Base-by-base conservation (phyloP, 2,329 filamentous ascomycete species). In the Penicillium concentricum region DNA sequence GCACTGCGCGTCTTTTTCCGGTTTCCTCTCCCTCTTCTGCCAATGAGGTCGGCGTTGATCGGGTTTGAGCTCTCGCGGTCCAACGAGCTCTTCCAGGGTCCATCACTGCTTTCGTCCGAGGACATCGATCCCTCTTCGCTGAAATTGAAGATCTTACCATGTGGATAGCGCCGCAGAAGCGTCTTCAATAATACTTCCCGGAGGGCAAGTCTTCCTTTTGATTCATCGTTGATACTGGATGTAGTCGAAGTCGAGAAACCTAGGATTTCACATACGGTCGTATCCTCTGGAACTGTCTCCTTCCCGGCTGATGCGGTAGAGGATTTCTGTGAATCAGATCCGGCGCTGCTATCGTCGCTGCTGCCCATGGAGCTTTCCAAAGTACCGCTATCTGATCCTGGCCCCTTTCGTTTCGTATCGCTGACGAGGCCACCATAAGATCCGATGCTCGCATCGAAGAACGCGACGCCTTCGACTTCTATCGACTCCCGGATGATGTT, bases 401-500 rank as follows among this genome's bases (percentile, higher is more conserved):
- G 30, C 8, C 26, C 44, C 13, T 47, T 34, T 22, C 28, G 16
- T 44, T 47, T 10, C 26, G 32, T 41, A 45, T 43, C 30, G 38
- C 43, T 18, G 15, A 62, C 55, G 16, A 61, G 30, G 18, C 42
- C 52, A 13, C 48, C 64, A 22, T 61, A 57, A 15, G 54, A 41
- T 3, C 51, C 50, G 16, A 51, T 39, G 5, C 51, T 34, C 1
- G 65, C 56, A 47, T 63, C 56, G 13, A 75, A 62, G 8, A 74
- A 72, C 0, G 71, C 67, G 4, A 65, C 61, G 0, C 76, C 77
- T 16, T 76, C 73, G 0, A 74, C 68, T n/a, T 76, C 74, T 6
- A 80, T 62, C 0, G 76, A 73, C 32, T 78, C 67, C 1, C 74
- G 65, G 12, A 81, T 69, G 1, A 80, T 70, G n/a, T 72, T 72